phyloP scores from a whole-genome alignment of 2,329 filamentous ascomycete genomes.

The Mariannaea elegans region DNA sequence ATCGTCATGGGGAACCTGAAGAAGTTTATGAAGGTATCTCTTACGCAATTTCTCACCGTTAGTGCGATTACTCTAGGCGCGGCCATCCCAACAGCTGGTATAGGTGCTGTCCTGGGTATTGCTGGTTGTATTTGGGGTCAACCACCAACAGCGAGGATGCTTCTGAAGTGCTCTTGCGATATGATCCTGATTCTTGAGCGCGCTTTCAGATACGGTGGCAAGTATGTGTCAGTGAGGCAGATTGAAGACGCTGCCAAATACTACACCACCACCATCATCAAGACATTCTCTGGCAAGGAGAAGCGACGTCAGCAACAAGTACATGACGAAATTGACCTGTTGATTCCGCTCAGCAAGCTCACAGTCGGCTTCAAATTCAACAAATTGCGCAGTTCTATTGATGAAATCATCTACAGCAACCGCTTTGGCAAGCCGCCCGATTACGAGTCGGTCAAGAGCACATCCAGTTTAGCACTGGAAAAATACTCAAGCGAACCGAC shows the following conservation, averaged over 20 bases:
- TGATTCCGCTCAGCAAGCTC: slow-evolving; percentile 36
- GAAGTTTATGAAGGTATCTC: slow-evolving; percentile 30
- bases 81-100: slow-evolving; percentile 32
- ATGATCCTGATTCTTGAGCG: slow-evolving; percentile 39
- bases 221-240: slow-evolving; percentile 39
- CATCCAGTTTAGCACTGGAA: slow-evolving; percentile 23
- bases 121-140: slow-evolving; percentile 30
- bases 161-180: slow-evolving; percentile 39
- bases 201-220: slow-evolving; percentile 36
- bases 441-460: slow-evolving; percentile 25
- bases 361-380: slow-evolving; percentile 37
- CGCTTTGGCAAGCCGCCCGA: slow-evolving; percentile 27
- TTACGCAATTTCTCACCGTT: slow-evolving; percentile 30
- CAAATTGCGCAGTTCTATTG: slow-evolving; percentile 27
- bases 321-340: slow-evolving; percentile 36
- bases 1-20: slow-evolving; percentile 38
- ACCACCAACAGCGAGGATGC: slow-evolving; percentile 34
- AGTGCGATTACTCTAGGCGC: slow-evolving; percentile 28
- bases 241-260: slow-evolving; percentile 38
- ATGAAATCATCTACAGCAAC: slow-evolving; percentile 34
- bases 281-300: slow-evolving; percentile 31
- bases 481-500: neutral
- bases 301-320: slow-evolving; percentile 35
- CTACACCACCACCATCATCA: slow-evolving; percentile 31
- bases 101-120: slow-evolving; percentile 30